Conservation (phyloP, 2,329 filamentous ascomycete species). For the Colletotrichum sojae region DNA sequence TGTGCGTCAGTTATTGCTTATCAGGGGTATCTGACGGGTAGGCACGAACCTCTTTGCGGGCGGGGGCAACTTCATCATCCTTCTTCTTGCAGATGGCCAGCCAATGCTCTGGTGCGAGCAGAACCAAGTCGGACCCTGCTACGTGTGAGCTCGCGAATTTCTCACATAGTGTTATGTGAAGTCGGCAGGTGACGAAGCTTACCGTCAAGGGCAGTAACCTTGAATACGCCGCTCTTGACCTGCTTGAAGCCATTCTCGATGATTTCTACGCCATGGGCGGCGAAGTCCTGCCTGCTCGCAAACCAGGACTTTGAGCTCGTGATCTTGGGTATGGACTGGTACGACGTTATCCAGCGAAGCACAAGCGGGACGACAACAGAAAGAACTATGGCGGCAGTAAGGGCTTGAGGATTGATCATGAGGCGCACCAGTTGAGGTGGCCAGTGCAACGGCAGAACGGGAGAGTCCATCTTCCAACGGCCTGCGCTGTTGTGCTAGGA, state of each 20-base stretch:
- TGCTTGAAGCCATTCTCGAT: constrained; percentile 30
- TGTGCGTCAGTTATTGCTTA: background rate
- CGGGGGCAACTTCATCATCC: constrained; percentile 31
- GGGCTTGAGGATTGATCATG: background rate
- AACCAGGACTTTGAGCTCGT: constrained; percentile 33
- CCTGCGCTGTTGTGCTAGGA: background rate
- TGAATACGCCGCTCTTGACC: constrained; percentile 30
- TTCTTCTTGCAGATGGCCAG: constrained; percentile 34
- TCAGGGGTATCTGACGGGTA: accelerated
- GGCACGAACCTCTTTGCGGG: constrained; percentile 26
- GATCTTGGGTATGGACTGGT: constrained; percentile 20
- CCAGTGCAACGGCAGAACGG: background rate
- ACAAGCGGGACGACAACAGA: background rate
- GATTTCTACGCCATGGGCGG: constrained; percentile 32
- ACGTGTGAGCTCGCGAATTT: background rate
- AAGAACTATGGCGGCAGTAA: background rate
- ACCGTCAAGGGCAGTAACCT: constrained; percentile 32
- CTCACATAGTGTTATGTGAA: too few relatives aligned
- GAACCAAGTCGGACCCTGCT: constrained; percentile 30
- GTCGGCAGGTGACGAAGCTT: background rate
- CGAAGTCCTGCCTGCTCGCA: constrained; percentile 27
- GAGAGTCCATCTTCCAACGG: constrained; percentile 18
- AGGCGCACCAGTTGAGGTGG: constrained; percentile 1
- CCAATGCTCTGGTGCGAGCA: constrained; percentile 30
- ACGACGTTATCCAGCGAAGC: background rate